These are phyloP conservation scores for Paspalum vaginatum DNA, from an alignment of 176 grass and related monocot species.

Conservation along the genomic window DNA sequence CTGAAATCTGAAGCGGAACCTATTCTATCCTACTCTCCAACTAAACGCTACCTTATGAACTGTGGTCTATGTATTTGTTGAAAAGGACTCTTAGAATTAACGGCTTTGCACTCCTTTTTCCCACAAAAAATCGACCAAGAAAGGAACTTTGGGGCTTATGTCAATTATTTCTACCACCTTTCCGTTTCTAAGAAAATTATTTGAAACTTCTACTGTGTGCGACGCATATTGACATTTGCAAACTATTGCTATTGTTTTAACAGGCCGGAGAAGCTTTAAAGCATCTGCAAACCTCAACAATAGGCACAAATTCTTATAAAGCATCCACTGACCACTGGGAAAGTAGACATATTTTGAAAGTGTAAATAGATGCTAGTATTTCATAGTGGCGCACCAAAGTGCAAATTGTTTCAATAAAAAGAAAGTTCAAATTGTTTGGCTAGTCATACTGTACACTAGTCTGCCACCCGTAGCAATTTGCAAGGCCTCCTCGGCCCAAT, in stretches of 20 bases:
- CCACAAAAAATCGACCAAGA: background rate
- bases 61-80: background rate
- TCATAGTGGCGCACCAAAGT: too few relatives aligned
- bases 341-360: too few relatives aligned
- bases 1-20: too few relatives aligned
- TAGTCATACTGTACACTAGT: too few relatives aligned
- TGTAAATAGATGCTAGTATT: too few relatives aligned
- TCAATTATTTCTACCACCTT: background rate
- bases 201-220: background rate
- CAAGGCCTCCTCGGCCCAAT: background rate
- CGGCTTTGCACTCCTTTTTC: background rate
- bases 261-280: background rate
- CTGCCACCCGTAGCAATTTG: conserved; percentile 3
- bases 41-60: too few relatives aligned
- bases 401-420: too few relatives aligned
- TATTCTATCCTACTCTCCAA: too few relatives aligned
- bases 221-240: background rate
- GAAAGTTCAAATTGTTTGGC: too few relatives aligned
- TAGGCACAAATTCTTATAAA: too few relatives aligned
- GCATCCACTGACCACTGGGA: too few relatives aligned
- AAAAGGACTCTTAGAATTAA: background rate
- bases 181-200: background rate
- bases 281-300: background rate
- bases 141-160: background rate
- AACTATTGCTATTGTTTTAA: background rate